Base-by-base conservation (phyloP, 768 basidiomycete genomes). In the Austroboletus eburneus region DNA sequence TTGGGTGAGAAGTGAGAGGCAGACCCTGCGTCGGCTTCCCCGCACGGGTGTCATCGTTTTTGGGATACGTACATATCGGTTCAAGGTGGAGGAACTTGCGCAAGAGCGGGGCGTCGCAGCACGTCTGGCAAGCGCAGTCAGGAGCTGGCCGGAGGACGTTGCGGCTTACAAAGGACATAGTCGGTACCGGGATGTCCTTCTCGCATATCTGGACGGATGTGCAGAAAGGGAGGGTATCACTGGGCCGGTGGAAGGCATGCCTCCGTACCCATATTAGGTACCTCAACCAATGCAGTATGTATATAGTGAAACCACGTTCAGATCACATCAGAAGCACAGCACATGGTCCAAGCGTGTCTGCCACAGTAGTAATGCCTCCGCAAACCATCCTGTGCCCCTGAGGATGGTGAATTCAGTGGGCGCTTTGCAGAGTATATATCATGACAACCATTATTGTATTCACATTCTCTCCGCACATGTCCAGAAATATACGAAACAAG, bases 111-210 rank as follows among this genome's bases (percentile, higher is more conserved):
- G 81, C 2, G 76, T 85, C 3, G 75, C 83, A 0, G 80, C 74
- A 42, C 69, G 86, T 38, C 64, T 88, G 57, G 84, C 80, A 23
- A 78, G 77, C 43, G 83, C 84, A 3, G 68, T 89, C 37, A 67
- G 78, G 52, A 79, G 78, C 54, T 89, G 85, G 85, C 77, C 81
- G 1, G 72, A 71, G n/a, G 83, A 83, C 45, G 78, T 87, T 18
- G 74, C 63, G 5, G 10, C 40, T 14, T 53, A 65, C 49, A 66
- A 62, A 42, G 63, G 62, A 36, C 57, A 55, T 17, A 42, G 36
- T 5, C 48, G 53, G 43, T 64, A 51, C 42, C 43, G 22, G 22
- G 63, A 65, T 8, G 39, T 65, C 7, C 48, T 64, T 33, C 52
- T 64, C 13, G 30, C 30, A 9, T 66, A 50, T 51, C 36, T 64